Evolutionary conservation across 768 basidiomycete genomes (phyloP).

Genomic region (Russula abietina): DNA sequence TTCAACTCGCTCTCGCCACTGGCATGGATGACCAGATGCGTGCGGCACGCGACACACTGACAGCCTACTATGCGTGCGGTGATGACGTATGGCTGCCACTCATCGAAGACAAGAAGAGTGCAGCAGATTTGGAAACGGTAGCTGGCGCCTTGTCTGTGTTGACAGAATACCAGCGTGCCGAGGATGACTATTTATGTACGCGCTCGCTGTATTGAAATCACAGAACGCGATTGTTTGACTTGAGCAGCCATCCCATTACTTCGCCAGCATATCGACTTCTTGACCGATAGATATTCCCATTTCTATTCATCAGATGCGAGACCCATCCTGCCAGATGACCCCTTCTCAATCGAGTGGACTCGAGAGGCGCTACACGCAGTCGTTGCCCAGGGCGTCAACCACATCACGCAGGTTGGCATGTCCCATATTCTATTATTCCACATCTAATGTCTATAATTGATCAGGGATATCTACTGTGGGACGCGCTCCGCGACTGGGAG

Average conservation of each 20-base stretch:
- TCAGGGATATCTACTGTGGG: slow-evolving; percentile 71
- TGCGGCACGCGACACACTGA: slow-evolving; percentile 61
- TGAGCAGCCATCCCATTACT: slow-evolving; percentile 67
- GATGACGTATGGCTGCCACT: slow-evolving; percentile 74
- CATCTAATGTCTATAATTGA: slow-evolving; percentile 2
- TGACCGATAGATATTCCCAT: slow-evolving; percentile 39
- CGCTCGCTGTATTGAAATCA: slow-evolving; percentile 22
- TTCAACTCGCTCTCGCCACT: slow-evolving; percentile 51
- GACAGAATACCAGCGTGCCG: slow-evolving; percentile 58
- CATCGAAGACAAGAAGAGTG: slow-evolving; percentile 47
- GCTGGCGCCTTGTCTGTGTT: slow-evolving; percentile 52
- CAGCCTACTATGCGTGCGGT: slow-evolving; percentile 54
- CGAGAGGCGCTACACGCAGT: slow-evolving; percentile 48
- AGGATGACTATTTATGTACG: slow-evolving; percentile 76
- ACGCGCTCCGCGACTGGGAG: slow-evolving; percentile 69
- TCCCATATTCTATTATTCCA: not conserved
- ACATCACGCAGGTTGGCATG: slow-evolving; percentile 56
- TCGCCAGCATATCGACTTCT: slow-evolving; percentile 58
- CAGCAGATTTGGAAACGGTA: slow-evolving; percentile 45
- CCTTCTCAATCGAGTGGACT: slow-evolving; percentile 61
- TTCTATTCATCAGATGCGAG: slow-evolving; percentile 34
- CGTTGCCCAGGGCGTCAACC: slow-evolving; percentile 49
- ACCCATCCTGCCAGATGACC: slow-evolving; percentile 48
- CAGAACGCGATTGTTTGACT: slow-evolving; percentile 25
- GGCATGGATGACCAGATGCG: slow-evolving; percentile 54